Evolutionary conservation across 805 yeast species (phyloP).

Genomic region (Jamesozyma piceae): DNA sequence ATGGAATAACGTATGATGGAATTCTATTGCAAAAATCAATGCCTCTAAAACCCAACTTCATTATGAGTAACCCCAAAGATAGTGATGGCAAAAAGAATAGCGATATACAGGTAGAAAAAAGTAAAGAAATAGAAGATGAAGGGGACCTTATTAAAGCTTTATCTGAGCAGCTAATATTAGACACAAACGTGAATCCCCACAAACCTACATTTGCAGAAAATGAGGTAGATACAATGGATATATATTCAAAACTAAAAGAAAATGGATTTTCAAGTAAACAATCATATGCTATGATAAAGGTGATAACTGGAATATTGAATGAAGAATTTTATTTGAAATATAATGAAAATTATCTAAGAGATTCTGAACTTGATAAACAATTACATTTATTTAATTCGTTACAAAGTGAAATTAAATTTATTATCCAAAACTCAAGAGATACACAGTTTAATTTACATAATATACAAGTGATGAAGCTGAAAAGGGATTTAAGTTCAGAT

Average conservation of each 20-base stretch:
- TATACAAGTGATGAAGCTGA: slow-evolving; percentile 56
- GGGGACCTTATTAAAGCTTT: slow-evolving; percentile 19
- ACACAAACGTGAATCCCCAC: slow-evolving; percentile 15
- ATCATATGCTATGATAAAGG: slow-evolving; percentile 17
- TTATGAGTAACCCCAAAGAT: neutral
- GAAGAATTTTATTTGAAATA: slow-evolving; percentile 38
- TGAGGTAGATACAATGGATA: slow-evolving; percentile 23
- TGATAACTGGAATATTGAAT: slow-evolving; percentile 31
- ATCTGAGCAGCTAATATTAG: slow-evolving; percentile 24
- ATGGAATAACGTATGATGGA: neutral
- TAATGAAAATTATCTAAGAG: slow-evolving; percentile 25
- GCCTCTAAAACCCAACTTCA: neutral
- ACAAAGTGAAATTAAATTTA: slow-evolving; percentile 74
- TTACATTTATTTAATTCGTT: slow-evolving; percentile 86
- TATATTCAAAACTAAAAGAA: slow-evolving; percentile 8
- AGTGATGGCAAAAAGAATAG: neutral
- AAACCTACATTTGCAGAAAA: slow-evolving; percentile 26
- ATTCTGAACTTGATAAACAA: slow-evolving; percentile 76
- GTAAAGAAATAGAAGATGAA: neutral
- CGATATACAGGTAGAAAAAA: neutral
- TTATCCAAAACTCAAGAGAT: slow-evolving; percentile 64
- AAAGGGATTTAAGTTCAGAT: slow-evolving; percentile 60
- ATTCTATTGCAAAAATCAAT: neutral
- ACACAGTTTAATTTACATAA: slow-evolving; percentile 58
- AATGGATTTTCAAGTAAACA: slow-evolving; percentile 19